phyloP scores from a whole-genome alignment of 2,329 filamentous ascomycete genomes.

The Cladosporium sp. region DNA sequence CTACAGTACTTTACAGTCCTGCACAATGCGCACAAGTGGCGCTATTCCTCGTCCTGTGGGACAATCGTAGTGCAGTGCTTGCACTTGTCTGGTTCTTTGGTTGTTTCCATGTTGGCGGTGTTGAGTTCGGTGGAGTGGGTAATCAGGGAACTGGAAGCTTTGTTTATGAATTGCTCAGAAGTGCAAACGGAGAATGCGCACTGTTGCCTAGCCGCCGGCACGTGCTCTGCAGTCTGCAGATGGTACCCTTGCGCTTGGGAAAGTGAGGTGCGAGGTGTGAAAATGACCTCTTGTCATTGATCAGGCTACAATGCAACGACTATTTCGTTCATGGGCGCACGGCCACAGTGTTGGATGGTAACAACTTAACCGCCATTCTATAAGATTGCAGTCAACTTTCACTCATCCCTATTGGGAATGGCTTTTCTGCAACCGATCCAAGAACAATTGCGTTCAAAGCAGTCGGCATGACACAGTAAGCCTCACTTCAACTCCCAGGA shows the following conservation, averaged over 20 bases:
- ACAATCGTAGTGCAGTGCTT: neutral
- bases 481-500: no score
- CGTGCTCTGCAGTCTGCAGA: neutral
- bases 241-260: neutral
- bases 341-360: no score
- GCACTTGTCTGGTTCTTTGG: neutral
- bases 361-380: no score
- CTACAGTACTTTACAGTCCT: neutral
- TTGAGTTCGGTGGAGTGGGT: neutral
- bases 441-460: no score
- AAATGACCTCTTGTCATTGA: neutral
- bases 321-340: no score
- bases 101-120: neutral
- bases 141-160: neutral
- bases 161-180: neutral
- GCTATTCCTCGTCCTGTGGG: neutral
- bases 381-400: no score
- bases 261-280: neutral
- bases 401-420: no score
- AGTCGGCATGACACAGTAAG: no score
- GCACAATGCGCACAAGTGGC: neutral
- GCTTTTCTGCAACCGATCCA: no score
- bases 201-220: neutral
- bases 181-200: neutral
- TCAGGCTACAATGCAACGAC: neutral